phyloP scores from a whole-genome alignment of 108 stramenopile genomes.

The Aureococcus anophagefferens region DNA sequence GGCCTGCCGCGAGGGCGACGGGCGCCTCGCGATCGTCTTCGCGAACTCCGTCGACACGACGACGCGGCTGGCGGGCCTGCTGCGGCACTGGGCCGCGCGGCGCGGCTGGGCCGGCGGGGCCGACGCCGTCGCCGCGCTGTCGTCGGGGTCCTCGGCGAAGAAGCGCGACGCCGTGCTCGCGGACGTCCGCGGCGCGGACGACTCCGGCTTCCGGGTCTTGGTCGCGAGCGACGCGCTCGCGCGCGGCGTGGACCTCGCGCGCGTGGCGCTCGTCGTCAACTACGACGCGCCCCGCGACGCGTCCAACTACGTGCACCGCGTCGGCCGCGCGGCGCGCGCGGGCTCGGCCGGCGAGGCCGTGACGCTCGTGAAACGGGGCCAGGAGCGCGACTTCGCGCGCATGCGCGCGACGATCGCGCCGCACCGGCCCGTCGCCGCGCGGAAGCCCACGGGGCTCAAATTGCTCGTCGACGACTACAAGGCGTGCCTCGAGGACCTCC shows the following conservation, averaged over 20 bases:
- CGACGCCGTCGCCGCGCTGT: no score
- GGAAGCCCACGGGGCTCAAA: background rate
- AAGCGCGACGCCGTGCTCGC: no score
- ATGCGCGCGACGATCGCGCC: background rate
- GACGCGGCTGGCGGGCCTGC: background rate
- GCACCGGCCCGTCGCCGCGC: background rate
- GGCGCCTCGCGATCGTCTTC: background rate
- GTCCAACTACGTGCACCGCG: slow-evolving; percentile 55
- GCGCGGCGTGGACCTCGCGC: background rate
- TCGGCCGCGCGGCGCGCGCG: slow-evolving; percentile 57
- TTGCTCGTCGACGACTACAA: background rate
- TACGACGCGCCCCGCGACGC: slow-evolving; percentile 51
- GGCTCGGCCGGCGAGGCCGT: slow-evolving; percentile 42
- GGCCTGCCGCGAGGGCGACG: background rate
- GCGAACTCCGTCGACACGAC: background rate
- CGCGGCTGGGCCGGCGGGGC: no score
- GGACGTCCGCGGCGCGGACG: no score
- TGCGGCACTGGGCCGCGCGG: background rate
- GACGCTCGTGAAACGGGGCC: slow-evolving; percentile 31
- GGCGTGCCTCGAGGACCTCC: background rate
- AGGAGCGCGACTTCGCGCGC: background rate
- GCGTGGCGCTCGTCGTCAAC: slow-evolving; percentile 50
- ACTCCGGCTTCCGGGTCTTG: background rate
- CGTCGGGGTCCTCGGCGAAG: no score
- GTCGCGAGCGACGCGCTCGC: background rate